A percentile compares a stretch with the other conserved stretches of the same genome.
Conservation (phyloP, 345 rosid genomes). For the Populus simonii region DNA sequence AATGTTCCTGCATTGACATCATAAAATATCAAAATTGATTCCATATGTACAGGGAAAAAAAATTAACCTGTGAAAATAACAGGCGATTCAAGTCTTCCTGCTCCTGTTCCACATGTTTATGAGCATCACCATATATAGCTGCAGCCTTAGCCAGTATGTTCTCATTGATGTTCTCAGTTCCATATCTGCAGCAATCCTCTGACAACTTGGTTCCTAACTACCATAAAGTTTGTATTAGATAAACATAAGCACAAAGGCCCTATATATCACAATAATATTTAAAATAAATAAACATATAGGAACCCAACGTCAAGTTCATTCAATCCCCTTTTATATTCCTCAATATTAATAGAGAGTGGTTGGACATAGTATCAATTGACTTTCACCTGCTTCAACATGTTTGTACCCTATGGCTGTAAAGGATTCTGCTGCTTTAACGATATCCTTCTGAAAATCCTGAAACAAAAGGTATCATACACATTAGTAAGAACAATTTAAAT, state of each 20-base stretch:
- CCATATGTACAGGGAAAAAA: not conserved
- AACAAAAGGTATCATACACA: slow-evolving; percentile 6
- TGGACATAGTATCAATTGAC: slow-evolving; percentile 6
- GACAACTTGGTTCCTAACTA: slow-evolving; percentile 76
- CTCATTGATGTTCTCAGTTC: slow-evolving; percentile 76
- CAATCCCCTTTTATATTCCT: not conserved
- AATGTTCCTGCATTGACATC: not conserved
- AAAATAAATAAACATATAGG: not conserved
- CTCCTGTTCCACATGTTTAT: slow-evolving; percentile 84
- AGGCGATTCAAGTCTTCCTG: slow-evolving; percentile 73
- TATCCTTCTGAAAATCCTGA: slow-evolving; percentile 89
- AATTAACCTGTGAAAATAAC: slow-evolving; percentile 68
- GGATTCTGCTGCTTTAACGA: slow-evolving; percentile 74
- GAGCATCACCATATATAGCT: slow-evolving; percentile 87
- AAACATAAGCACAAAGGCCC: not conserved
- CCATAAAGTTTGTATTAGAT: not conserved
- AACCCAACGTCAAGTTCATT: not conserved
- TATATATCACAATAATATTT: not conserved
- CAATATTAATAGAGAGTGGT: not conserved
- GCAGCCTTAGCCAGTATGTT: slow-evolving; percentile 85
- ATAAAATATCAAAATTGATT: not conserved
- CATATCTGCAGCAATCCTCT: slow-evolving; percentile 82
- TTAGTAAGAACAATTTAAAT: not conserved
- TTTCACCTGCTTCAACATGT: slow-evolving; percentile 83
- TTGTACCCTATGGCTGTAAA: slow-evolving; percentile 71